Evolutionary conservation across 768 basidiomycete species (phyloP).

Genomic region (Stropharia rugosoannulata): DNA sequence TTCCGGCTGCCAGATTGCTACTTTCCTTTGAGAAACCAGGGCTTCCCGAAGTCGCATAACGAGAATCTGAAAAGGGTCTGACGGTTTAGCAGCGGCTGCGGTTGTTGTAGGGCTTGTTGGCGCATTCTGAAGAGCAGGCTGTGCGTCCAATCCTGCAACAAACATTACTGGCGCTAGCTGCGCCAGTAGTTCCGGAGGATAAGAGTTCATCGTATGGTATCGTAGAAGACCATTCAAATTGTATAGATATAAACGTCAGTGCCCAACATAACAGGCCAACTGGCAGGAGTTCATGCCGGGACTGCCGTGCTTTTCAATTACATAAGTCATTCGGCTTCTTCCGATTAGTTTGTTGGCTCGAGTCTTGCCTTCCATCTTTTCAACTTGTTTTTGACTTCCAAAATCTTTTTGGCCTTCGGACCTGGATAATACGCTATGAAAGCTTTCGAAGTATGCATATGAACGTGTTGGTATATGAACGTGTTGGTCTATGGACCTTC

Average conservation of each 20-base stretch:
- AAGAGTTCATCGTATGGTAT: conserved; percentile 73
- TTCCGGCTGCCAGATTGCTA: conserved; percentile 72
- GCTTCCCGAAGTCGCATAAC: conserved; percentile 64
- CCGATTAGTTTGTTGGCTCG: background rate
- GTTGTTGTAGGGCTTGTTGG: conserved; percentile 17
- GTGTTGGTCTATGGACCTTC: background rate
- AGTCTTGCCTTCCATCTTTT: too few species aligned
- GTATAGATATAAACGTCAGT: too few species aligned
- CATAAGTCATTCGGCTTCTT: too few species aligned
- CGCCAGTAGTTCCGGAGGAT: conserved; percentile 85
- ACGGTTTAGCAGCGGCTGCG: conserved; percentile 28
- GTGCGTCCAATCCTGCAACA: conserved; percentile 75
- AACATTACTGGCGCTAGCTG: conserved; percentile 95
- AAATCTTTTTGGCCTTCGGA: background rate
- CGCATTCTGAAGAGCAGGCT: conserved; percentile 22
- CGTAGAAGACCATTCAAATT: too few species aligned
- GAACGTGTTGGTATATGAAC: background rate
- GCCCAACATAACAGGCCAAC: too few species aligned
- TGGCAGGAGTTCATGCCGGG: too few species aligned
- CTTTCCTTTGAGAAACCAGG: conserved; percentile 60
- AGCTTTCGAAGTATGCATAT: background rate
- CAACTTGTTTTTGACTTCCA: background rate
- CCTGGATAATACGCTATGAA: too few species aligned
- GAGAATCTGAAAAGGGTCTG: conserved; percentile 66
- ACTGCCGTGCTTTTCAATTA: too few species aligned